Percentiles rank a stretch among this genome's conserved stretches.
Evolutionary conservation across 169 alveolate species (phyloP).

Genomic region (Perkinsus marinus): DNA sequence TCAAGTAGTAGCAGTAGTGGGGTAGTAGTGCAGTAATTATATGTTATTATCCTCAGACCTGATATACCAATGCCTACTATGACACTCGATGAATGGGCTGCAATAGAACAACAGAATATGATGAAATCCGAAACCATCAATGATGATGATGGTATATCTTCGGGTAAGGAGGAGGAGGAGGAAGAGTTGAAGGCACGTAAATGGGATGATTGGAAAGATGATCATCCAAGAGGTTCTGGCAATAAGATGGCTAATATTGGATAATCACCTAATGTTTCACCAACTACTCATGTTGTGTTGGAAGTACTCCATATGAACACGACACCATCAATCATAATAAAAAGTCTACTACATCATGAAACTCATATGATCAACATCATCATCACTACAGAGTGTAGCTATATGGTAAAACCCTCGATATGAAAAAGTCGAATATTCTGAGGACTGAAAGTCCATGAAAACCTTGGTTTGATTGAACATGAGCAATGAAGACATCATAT

Average conservation of each 20-base stretch:
- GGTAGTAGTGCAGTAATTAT: background rate
- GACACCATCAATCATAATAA: too few relatives aligned
- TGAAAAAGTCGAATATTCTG: too few relatives aligned
- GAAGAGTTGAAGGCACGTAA: constrained; percentile 35
- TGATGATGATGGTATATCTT: background rate
- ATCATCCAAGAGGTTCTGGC: constrained; percentile 45
- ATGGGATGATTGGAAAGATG: constrained; percentile 53
- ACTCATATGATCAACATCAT: too few relatives aligned
- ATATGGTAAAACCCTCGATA: too few relatives aligned
- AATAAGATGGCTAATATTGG: constrained; percentile 31
- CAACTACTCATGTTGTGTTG: background rate
- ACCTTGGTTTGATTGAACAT: too few relatives aligned
- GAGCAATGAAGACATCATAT: too few relatives aligned
- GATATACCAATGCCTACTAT: background rate
- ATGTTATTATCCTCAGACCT: background rate
- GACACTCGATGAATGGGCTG: background rate
- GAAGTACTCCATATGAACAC: background rate
- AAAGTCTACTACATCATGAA: too few relatives aligned
- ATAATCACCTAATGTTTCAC: background rate
- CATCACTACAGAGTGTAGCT: too few relatives aligned
- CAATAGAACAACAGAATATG: background rate
- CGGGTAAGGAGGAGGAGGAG: constrained; percentile 28
- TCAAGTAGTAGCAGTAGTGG: background rate
- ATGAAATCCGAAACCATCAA: background rate
- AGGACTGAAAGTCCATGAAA: too few relatives aligned